Evolutionary conservation across 768 basidiomycete genomes (phyloP).

Genomic region (Phaffia australis): DNA sequence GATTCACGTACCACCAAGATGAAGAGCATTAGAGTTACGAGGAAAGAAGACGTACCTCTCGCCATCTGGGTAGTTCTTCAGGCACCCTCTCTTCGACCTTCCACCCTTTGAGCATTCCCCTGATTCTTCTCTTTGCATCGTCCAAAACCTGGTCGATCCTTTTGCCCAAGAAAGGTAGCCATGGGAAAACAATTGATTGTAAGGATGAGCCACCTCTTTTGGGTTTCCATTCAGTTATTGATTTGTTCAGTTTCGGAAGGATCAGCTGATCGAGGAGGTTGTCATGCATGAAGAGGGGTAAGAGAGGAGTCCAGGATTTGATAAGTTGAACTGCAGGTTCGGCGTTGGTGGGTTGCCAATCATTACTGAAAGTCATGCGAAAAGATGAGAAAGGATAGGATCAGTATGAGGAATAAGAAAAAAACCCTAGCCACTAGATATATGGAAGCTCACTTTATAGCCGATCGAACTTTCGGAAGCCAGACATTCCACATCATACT

Average conservation of each 20-base stretch:
- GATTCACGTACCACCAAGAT: too few species aligned
- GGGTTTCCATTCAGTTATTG: constrained; percentile 72
- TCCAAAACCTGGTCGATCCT: constrained; percentile 73
- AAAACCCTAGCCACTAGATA: background rate
- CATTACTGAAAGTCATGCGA: constrained; percentile 48
- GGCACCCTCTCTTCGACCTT: constrained; percentile 59
- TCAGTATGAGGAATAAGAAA: background rate
- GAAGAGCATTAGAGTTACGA: background rate
- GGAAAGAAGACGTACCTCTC: constrained; percentile 49
- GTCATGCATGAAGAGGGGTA: constrained; percentile 84
- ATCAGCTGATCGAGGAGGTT: constrained; percentile 93
- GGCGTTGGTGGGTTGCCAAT: constrained; percentile 69
- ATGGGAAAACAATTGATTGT: constrained; percentile 80
- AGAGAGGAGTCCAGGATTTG: constrained; percentile 74
- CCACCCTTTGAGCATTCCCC: constrained; percentile 68
- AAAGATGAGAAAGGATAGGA: background rate
- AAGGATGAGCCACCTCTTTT: constrained; percentile 47
- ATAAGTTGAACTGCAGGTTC: constrained; percentile 68
- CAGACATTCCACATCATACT: constrained; percentile 87
- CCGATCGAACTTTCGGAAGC: constrained; percentile 86
- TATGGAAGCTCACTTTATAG: constrained; percentile 53
- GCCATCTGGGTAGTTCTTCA: constrained; percentile 67
- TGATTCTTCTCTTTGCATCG: constrained; percentile 76
- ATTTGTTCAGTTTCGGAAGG: constrained; percentile 77
- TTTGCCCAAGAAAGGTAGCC: constrained; percentile 79